Evolutionary conservation across 2,329 filamentous ascomycete genomes (phyloP).

Genomic region (Exophiala sp.): DNA sequence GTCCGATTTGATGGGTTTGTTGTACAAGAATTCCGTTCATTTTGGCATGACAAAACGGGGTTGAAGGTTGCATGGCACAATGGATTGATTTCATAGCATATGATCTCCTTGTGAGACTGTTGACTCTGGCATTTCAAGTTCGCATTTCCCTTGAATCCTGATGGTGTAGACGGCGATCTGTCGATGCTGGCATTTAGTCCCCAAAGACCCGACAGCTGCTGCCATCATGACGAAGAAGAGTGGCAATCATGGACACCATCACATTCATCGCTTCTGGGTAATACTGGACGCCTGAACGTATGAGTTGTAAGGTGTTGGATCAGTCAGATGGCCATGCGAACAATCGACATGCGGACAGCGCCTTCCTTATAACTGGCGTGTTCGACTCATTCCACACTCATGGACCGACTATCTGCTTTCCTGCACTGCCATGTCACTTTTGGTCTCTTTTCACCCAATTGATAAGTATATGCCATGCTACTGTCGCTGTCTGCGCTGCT

Average conservation of each 20-base stretch:
- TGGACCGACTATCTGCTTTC: background rate
- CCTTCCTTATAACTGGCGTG: background rate
- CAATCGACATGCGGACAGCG: background rate
- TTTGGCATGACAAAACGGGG: constrained; percentile 15
- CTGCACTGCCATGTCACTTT: background rate
- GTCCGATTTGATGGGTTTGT: constrained; percentile 6
- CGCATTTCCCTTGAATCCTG: too few relatives aligned
- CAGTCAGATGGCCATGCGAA: too few relatives aligned
- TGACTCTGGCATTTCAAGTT: background rate
- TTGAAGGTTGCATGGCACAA: constrained; percentile 20
- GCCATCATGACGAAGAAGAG: background rate
- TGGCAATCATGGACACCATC: background rate
- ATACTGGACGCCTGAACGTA: background rate
- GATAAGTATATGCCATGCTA: background rate
- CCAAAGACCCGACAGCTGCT: background rate
- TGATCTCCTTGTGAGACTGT: background rate
- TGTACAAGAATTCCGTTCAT: constrained; percentile 18
- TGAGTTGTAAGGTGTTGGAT: too few relatives aligned
- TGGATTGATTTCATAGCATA: constrained; percentile 3
- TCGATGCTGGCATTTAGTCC: background rate
- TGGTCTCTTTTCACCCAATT: background rate
- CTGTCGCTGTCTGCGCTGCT: background rate
- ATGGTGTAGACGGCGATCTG: background rate
- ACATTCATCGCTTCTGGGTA: background rate
- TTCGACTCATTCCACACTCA: background rate